Evolutionary conservation across 148 eudicot species (phyloP).

Genomic region (Tetragonia tetragonoides): DNA sequence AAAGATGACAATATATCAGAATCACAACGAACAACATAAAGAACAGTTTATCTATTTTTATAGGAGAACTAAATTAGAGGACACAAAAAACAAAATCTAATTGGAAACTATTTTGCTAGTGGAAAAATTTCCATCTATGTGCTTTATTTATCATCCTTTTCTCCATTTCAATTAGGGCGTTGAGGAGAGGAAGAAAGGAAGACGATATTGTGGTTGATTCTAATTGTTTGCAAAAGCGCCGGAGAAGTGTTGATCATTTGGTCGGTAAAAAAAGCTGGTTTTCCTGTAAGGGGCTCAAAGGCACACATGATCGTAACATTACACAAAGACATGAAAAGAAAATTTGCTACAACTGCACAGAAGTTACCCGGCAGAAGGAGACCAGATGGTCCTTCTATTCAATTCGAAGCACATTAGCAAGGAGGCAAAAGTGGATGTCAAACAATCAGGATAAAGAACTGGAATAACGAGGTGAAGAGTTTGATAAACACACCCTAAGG

Average conservation of each 20-base stretch:
- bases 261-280: too few relatives aligned
- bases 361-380: not conserved
- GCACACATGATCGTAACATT: too few relatives aligned
- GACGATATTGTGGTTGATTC: not conserved
- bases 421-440: slow-evolving; percentile 2
- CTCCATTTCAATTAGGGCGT: not conserved
- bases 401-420: not conserved
- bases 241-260: not conserved
- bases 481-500: slow-evolving; percentile 52
- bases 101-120: too few relatives aligned
- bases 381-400: not conserved
- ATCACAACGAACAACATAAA: not conserved
- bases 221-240: not conserved
- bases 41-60: not conserved
- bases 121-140: too few relatives aligned
- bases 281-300: too few relatives aligned
- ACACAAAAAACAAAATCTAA: not conserved
- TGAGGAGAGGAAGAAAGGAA: too few relatives aligned
- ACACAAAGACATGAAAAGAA: too few relatives aligned
- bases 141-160: too few relatives aligned
- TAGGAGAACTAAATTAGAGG: not conserved
- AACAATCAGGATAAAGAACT: not conserved
- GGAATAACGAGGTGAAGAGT: slow-evolving; percentile 14
- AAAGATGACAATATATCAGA: not conserved
- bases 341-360: not conserved